Conservation (phyloP, 176 grass and related monocot species). For the Dendrocalamus sinicus region DNA sequence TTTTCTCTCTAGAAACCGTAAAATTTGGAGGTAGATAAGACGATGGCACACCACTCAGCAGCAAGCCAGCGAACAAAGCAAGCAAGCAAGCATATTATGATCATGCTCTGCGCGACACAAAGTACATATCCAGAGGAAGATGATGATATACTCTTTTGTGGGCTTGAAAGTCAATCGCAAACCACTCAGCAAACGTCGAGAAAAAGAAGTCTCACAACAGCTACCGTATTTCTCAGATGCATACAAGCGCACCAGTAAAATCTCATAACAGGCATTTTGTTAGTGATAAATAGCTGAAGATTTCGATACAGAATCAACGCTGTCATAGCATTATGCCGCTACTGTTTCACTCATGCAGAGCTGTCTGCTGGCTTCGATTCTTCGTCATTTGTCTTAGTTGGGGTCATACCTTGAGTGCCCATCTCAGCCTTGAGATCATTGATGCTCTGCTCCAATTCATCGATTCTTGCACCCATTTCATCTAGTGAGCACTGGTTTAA, state of each 20-base stretch:
- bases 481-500: slow-evolving; percentile 81
- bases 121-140: neutral
- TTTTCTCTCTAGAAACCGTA: neutral
- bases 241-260: neutral
- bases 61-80: neutral
- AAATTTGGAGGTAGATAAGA: neutral
- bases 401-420: slow-evolving; percentile 44
- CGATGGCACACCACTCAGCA: neutral
- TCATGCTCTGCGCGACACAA: neutral
- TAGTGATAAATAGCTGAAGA: neutral
- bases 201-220: neutral
- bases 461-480: slow-evolving; percentile 74
- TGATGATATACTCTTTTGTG: neutral
- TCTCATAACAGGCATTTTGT: slow-evolving; percentile 24
- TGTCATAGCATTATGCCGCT: neutral
- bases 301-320: neutral
- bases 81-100: neutral
- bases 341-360: slow-evolving; percentile 42
- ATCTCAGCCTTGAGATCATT: slow-evolving; percentile 77
- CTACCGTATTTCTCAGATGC: neutral
- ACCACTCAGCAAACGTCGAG: neutral
- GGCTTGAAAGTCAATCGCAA: neutral
- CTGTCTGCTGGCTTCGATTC: slow-evolving; percentile 56
- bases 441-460: slow-evolving; percentile 80
- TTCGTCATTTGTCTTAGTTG: slow-evolving; percentile 49